Percentiles rank a stretch among this genome's conserved stretches.
phyloP scores from a whole-genome alignment of 352 stramenopile genomes.

The Phytophthora meadii region DNA sequence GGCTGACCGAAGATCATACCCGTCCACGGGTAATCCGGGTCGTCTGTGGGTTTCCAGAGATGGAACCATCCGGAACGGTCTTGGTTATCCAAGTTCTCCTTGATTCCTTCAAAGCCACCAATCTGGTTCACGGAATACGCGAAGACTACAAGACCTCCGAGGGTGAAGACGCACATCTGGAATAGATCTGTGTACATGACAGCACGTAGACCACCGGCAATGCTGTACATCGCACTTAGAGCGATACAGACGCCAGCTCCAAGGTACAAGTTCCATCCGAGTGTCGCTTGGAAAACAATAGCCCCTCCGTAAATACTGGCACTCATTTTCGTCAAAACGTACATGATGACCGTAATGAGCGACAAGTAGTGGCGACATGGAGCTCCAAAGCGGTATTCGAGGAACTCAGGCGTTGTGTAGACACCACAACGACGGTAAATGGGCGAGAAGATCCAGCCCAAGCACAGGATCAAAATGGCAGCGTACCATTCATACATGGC shows the following conservation, averaged over 20 bases:
- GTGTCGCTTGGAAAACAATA: slow-evolving; percentile 63
- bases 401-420: slow-evolving; percentile 64
- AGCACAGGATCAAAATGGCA: slow-evolving; percentile 57
- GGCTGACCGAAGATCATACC: slow-evolving; percentile 74
- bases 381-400: slow-evolving; percentile 57
- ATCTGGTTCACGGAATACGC: slow-evolving; percentile 58
- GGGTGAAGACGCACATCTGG: slow-evolving; percentile 73
- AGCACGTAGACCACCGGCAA: slow-evolving; percentile 63
- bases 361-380: slow-evolving; percentile 66
- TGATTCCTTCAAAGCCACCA: slow-evolving; percentile 62
- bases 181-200: slow-evolving; percentile 81
- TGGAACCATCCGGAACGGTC: slow-evolving; percentile 54
- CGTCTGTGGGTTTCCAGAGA: slow-evolving; percentile 57
- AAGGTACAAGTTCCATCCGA: slow-evolving; percentile 70
- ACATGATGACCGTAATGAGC: slow-evolving; percentile 68
- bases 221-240: slow-evolving; percentile 66
- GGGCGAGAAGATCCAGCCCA: slow-evolving; percentile 70
- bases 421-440: slow-evolving; percentile 67
- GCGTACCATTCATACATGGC: slow-evolving; percentile 76
- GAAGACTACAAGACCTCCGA: slow-evolving; percentile 66
- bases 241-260: slow-evolving; percentile 55
- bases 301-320: slow-evolving; percentile 74
- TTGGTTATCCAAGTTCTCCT: slow-evolving; percentile 53
- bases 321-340: slow-evolving; percentile 74
- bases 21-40: slow-evolving; percentile 73